Base-by-base conservation (phyloP, 2,329 filamentous ascomycete species). In the Macrophomina phaseolina region DNA sequence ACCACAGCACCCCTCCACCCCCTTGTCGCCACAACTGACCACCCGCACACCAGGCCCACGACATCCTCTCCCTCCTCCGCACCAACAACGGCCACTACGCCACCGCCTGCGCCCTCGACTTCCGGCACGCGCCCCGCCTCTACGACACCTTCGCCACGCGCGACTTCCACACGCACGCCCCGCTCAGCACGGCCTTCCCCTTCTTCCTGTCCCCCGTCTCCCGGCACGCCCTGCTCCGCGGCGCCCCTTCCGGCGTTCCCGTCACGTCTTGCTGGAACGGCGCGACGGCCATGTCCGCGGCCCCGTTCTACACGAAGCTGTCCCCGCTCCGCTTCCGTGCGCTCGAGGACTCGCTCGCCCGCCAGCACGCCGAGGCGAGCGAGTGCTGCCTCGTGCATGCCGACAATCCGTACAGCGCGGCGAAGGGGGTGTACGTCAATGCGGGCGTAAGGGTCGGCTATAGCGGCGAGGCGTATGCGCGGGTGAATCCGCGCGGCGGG, bases 361-460 rank as follows among this genome's bases (percentile, higher is more conserved):
- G 71, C 3, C 73, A 81, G 32, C 90, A 92, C 73, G 81, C 93
- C 32, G 91, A 94, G 76, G 91, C 84, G n/a, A 91, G 88, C 14
- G 91, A 94, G 77, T 93, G 91, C 80, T 94, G 91, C 76, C 85
- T 94, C 63, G 88, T 92, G 65, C 90, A 92, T 73, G 86, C 87
- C 2, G 90, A 92, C 72, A 92, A 92, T 71, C 86, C 86, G 1
- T 78, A 88, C 4, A 83, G 83, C 5, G 73, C 64, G 1, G 71
- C 67, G 6, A 77, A 81, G 65, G 88, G 90, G 60, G 86, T 92
- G 5, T 92, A 83, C 75, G 73, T 92, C 46, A 93, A 93, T 74
- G 89, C 90, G 1, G 84, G 84, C 12, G 90, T 92, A 11, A 82
- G 89, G 8, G 90, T 92, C 5, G 89, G 84, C 2, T 92, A 92